Conservation (phyloP, 2,329 filamentous ascomycete genomes). For the Emergomyces africanus region DNA sequence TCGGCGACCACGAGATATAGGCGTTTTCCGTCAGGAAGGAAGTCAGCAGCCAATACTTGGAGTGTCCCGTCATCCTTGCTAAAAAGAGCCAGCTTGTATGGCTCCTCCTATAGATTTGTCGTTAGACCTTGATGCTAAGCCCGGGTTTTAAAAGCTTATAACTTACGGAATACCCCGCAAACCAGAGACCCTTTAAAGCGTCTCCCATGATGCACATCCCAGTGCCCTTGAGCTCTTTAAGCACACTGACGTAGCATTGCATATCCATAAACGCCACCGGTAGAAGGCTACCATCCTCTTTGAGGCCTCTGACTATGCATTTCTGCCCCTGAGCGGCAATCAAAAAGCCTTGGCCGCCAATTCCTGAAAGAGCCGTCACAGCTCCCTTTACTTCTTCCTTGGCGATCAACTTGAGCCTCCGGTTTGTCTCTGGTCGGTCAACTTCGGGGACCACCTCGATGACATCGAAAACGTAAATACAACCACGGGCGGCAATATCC, state of each 20-base stretch:
- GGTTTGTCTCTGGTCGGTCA: slow-evolving; percentile 70
- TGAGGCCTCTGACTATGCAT: slow-evolving; percentile 89
- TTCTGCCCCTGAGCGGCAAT: slow-evolving; percentile 91
- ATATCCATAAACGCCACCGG: slow-evolving; percentile 97
- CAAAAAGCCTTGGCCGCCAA: slow-evolving; percentile 78
- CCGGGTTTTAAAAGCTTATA: background rate
- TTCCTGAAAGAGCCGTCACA: slow-evolving; percentile 72
- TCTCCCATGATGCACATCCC: slow-evolving; percentile 82
- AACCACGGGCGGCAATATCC: slow-evolving; percentile 72
- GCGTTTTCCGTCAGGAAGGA: slow-evolving; percentile 73
- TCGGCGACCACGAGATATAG: slow-evolving; percentile 75
- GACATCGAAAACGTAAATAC: slow-evolving; percentile 82
- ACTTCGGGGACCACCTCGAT: slow-evolving; percentile 86
- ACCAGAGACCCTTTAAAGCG: slow-evolving; percentile 88
- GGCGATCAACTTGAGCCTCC: slow-evolving; percentile 70
- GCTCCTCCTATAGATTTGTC: slow-evolving; percentile 53
- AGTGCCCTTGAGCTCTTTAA: slow-evolving; percentile 70
- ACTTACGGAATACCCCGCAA: slow-evolving; percentile 71
- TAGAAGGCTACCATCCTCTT: slow-evolving; percentile 83
- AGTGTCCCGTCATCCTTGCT: slow-evolving; percentile 71
- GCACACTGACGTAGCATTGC: slow-evolving; percentile 80
- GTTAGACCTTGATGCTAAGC: background rate
- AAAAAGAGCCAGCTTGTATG: slow-evolving; percentile 87
- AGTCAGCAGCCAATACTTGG: slow-evolving; percentile 70
- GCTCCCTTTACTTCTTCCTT: slow-evolving; percentile 88